Conservation (phyloP, 441 rosid genomes). For the Euphorbia celastroides region DNA sequence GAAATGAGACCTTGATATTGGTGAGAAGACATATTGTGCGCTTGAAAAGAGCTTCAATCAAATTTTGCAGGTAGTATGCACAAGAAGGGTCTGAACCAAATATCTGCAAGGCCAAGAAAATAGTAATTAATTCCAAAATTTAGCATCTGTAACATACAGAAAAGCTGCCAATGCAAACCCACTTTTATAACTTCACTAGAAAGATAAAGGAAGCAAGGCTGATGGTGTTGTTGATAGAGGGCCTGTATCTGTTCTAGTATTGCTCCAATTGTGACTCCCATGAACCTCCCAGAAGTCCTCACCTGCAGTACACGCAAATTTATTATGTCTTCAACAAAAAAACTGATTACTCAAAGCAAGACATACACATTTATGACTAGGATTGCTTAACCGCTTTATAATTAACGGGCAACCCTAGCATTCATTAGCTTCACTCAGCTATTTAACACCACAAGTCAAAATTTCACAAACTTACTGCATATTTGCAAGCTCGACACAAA, state of each 20-base stretch:
- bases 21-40: slow-evolving; percentile 83
- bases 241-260: slow-evolving; percentile 93
- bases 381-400: background rate
- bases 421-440: slow-evolving; percentile 8
- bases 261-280: slow-evolving; percentile 88
- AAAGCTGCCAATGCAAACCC: slow-evolving; percentile 1
- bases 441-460: slow-evolving; percentile 7
- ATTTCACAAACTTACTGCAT: slow-evolving; percentile 71
- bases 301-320: slow-evolving; percentile 43
- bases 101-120: slow-evolving; percentile 48
- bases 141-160: background rate
- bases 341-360: slow-evolving; percentile 6
- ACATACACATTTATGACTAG: slow-evolving; percentile 5
- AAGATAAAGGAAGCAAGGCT: slow-evolving; percentile 95
- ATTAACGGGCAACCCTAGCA: background rate
- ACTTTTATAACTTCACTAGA: slow-evolving; percentile 96
- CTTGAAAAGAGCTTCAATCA: slow-evolving; percentile 85
- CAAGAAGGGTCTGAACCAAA: slow-evolving; percentile 97
- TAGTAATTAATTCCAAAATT: slow-evolving; percentile 11
- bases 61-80: slow-evolving; percentile 73
- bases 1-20: slow-evolving; percentile 58
- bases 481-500: slow-evolving; percentile 98
- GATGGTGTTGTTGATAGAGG: slow-evolving; percentile 90
- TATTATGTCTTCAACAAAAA: slow-evolving; percentile 6
- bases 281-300: slow-evolving; percentile 94